Conservation (phyloP, 768 basidiomycete species). For the Tulasnella sp. region DNA sequence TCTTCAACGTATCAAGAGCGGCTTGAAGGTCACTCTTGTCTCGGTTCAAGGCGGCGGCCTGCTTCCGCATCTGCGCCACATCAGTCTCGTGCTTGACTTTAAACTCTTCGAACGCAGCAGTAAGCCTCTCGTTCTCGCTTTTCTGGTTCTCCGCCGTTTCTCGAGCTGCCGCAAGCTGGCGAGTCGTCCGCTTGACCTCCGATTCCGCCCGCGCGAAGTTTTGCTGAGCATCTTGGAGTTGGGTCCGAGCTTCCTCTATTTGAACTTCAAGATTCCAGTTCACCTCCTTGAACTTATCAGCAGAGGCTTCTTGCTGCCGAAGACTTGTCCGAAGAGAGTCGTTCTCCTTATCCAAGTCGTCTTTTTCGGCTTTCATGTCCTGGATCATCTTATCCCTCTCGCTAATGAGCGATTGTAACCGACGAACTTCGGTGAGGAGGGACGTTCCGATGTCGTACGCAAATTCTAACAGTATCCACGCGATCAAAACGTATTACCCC, state of each 20-base stretch:
- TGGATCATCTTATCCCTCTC: constrained; percentile 90
- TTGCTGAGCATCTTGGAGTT: constrained; percentile 53
- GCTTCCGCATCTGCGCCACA: constrained; percentile 79
- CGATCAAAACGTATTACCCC: background rate
- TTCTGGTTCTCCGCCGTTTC: constrained; percentile 76
- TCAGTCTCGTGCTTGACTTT: constrained; percentile 91
- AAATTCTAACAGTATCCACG: constrained; percentile 49
- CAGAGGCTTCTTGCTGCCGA: constrained; percentile 56
- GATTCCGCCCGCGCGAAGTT: constrained; percentile 57
- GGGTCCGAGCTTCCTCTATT: constrained; percentile 70
- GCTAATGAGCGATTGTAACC: constrained; percentile 78
- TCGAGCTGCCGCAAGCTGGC: constrained; percentile 55
- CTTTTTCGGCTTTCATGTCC: constrained; percentile 84
- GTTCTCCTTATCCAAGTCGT: constrained; percentile 67
- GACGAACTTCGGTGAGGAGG: constrained; percentile 77
- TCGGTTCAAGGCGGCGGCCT: constrained; percentile 72
- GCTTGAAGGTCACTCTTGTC: constrained; percentile 89
- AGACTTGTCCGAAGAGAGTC: constrained; percentile 63
- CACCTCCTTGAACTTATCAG: constrained; percentile 94
- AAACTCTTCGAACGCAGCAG: constrained; percentile 51
- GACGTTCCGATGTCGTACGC: constrained; percentile 96
- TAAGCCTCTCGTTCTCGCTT: constrained; percentile 67
- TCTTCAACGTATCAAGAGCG: constrained; percentile 61
- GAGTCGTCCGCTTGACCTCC: constrained; percentile 72
- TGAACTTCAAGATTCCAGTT: constrained; percentile 98